Evolutionary conservation across 345 rosid species (phyloP), one percentile per base, ranked within the genome.

Genomic region (Pistacia integerrima): DNA sequence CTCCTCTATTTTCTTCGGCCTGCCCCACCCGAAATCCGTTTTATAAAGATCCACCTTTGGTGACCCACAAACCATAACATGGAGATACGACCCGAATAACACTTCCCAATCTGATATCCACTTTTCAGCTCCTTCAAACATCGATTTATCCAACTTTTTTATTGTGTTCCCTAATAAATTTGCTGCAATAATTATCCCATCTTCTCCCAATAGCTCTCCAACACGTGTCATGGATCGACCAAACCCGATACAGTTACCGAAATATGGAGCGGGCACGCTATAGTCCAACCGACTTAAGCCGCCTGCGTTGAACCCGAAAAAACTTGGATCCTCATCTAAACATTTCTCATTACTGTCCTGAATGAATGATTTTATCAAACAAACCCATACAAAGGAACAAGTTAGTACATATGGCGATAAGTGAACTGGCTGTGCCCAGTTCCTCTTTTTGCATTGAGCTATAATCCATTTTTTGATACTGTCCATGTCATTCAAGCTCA

Each of bases 11-110:
- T 82, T 87, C 72, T 28, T 56, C 0, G 90, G 86, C 73, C 78
- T 76, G 2, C 90, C 87, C 88, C 87, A 85, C 56, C 92, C 90
- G 28, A 87, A 89, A 73, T 87, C 83, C 12, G 79, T 76, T 11
- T 57, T 76, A 10, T 85, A 85, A 6, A 85, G 72, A 10, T 55
- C 77, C 75, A 87, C 48, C 25, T 83, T 88, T 0, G 92, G 92
- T 12, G 85, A 86, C 16, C 92, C 92, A 0, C 76, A 49, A 11
- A 79, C 69, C 22, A 69, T 12, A 6, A 81, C 56, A 11, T 79
- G 74, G 18, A 48, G 28, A 35, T 58, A 79, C 70, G 82, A 74
- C 52, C 79, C 85, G 11, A 54, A 13, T 8, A 83, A 20, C 13
- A 52, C 84, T 35, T 74, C 69, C 78, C 79, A 73, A 7, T 76